Conservation (phyloP, 331 rosid genomes). For the Acacia pycnantha region DNA sequence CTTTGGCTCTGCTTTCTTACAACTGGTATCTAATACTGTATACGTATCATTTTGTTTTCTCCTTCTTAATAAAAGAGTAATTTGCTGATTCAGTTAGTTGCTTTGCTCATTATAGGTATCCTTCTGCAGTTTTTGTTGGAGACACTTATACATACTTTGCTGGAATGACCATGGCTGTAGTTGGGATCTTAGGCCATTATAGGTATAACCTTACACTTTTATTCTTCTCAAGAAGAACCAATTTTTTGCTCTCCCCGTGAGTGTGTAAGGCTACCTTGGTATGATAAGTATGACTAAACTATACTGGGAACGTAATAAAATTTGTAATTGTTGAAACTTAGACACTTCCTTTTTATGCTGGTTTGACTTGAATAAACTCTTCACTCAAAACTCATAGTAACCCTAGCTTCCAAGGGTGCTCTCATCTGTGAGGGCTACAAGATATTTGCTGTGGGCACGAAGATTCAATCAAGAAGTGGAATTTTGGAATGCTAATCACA, state of each 20-base stretch:
- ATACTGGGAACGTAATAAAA: background rate
- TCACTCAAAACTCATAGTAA: background rate
- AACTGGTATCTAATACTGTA: slow-evolving; percentile 61
- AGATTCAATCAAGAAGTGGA: background rate
- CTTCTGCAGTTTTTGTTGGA: slow-evolving; percentile 94
- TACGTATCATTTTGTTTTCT: slow-evolving; percentile 11
- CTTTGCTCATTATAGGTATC: slow-evolving; percentile 63
- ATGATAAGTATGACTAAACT: background rate
- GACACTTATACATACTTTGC: slow-evolving; percentile 96
- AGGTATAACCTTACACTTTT: slow-evolving; percentile 45
- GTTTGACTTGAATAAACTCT: background rate
- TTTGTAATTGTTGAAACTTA: background rate
- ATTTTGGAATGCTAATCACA: background rate
- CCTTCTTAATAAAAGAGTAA: slow-evolving; percentile 10
- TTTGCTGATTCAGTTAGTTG: slow-evolving; percentile 18
- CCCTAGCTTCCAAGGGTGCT: background rate
- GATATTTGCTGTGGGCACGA: background rate
- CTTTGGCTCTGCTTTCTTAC: slow-evolving; percentile 77
- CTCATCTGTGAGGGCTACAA: background rate
- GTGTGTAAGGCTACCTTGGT: background rate
- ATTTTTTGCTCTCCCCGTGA: background rate
- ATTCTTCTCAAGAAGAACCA: background rate
- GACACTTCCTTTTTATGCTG: background rate
- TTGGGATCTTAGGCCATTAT: slow-evolving; percentile 92
- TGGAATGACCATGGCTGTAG: slow-evolving; percentile 98